Evolutionary conservation across 1,284 basidiomycete species (phyloP), one percentile per base, ranked within the genome.

Genomic region (Ceratobasidium sp.): DNA sequence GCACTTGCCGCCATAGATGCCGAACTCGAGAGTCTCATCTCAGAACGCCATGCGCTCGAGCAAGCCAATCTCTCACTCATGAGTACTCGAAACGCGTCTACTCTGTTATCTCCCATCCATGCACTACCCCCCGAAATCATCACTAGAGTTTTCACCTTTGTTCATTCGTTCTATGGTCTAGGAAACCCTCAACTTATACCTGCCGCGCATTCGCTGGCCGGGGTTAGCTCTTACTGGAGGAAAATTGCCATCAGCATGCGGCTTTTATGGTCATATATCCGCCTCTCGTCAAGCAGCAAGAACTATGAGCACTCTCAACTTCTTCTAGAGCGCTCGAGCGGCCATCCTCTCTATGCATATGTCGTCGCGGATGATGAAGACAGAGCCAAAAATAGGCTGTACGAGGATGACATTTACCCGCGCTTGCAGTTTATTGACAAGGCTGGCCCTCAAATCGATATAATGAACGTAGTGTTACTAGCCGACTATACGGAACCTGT

Each of bases 171-270:
- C 8, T 52, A 5, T 30, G 12, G 8, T 18, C 6, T 12, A 26
- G 14, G 34, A 8, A 45, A 12, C 9, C 18, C 43, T 45, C 43
- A 3, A 4, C 16, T 55, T 28, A n/a, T 8, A 55, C 6, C 28
- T n/a, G 30, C 52, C 52, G 8, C 14, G 36, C 9, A 55, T 55
- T 52, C 50, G 50, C 30, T 55, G 14, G 30, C 52, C 34, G 52
- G 52, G 28, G 30, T 55, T 12, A 55, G 52, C 30, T 55, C 52
- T 3, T 55, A 55, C 52, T 55, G 52, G 52, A 32, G 52, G n/a
- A 28, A 16, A 6, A 34, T 55, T 30, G 52, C 52, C 3, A 32
- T 55, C 34, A 18, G n/a, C 8, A 55, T 30, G 30, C 52, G 14
- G 26, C 14, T 3, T n/a, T 55, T 55, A 18, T 55, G 52, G 52